phyloP scores from a whole-genome alignment of 192 early-diverging fungal species.

The Coemansia sp. region DNA sequence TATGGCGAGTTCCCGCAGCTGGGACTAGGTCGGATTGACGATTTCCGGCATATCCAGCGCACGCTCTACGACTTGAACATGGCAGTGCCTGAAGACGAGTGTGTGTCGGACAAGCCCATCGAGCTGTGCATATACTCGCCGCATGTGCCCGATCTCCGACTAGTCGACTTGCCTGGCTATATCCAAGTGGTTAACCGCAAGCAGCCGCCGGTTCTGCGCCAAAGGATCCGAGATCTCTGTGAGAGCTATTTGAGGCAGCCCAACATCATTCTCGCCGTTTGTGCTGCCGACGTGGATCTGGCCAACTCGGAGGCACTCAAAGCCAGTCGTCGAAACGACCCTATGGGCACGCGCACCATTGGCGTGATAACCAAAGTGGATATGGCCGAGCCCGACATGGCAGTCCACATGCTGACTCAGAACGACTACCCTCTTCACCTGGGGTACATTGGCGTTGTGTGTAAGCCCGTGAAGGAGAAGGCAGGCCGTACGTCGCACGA shows the following conservation, averaged over 20 bases:
- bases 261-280: conserved; percentile 84
- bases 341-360: conserved; percentile 74
- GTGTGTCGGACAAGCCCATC: conserved; percentile 80
- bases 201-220: conserved; percentile 74
- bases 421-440: conserved; percentile 91
- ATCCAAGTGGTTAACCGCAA: conserved; percentile 82
- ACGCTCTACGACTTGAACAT: conserved; percentile 94
- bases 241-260: conserved; percentile 77
- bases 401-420: conserved; percentile 79
- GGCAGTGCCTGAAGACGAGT: conserved; percentile 90
- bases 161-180: conserved; percentile 85
- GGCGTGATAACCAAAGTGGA: conserved; percentile 89
- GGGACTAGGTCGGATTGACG: conserved; percentile 82
- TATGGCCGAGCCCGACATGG: conserved; percentile 77
- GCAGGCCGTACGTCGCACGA: conserved; percentile 22
- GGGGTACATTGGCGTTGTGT: conserved; percentile 96
- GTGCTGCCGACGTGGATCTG: conserved; percentile 80
- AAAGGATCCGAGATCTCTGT: conserved; percentile 78
- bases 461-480: conserved; percentile 60
- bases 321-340: conserved; percentile 76
- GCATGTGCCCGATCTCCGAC: conserved; percentile 76
- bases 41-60: conserved; percentile 87
- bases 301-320: conserved; percentile 82
- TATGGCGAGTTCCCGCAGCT: conserved; percentile 85
- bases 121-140: conserved; percentile 83